Conservation (phyloP, 441 rosid genomes). For the Gossypium schwendimanii region DNA sequence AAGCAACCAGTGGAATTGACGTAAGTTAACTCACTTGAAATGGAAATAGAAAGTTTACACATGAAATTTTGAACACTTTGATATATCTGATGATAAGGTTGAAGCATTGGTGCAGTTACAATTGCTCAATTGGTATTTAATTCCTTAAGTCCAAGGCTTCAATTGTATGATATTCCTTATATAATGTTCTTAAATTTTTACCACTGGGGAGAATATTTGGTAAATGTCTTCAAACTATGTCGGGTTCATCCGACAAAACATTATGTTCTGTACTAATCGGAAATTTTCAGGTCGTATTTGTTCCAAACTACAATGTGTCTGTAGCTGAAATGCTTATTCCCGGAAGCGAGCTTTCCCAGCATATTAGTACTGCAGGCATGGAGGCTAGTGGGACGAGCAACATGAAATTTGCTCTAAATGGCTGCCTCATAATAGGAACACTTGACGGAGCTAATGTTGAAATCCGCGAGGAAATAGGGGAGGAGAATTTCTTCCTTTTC, state of each 20-base stretch:
- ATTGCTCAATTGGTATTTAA: background rate
- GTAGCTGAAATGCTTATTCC: slow-evolving; percentile 92
- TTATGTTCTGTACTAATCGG: background rate
- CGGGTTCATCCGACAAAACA: background rate
- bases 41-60: background rate
- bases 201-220: background rate
- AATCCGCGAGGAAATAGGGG: slow-evolving; percentile 84
- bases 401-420: slow-evolving; percentile 91
- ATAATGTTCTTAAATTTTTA: background rate
- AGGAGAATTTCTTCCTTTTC: slow-evolving; percentile 82
- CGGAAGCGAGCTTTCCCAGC: slow-evolving; percentile 93
- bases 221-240: background rate
- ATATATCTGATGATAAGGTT: background rate
- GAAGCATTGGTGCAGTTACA: no score
- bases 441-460: slow-evolving; percentile 95
- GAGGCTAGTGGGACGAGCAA: slow-evolving; percentile 99
- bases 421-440: slow-evolving; percentile 93
- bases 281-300: slow-evolving; percentile 70
- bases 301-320: slow-evolving; percentile 91
- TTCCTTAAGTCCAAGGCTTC: background rate
- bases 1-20: background rate
- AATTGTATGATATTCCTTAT: background rate
- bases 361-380: slow-evolving; percentile 98
- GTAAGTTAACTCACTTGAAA: background rate
- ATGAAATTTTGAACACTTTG: background rate